Percentiles rank a stretch among this genome's conserved stretches.
Evolutionary conservation across 768 basidiomycete species (phyloP).

Genomic region (Boletus rubescentipes): DNA sequence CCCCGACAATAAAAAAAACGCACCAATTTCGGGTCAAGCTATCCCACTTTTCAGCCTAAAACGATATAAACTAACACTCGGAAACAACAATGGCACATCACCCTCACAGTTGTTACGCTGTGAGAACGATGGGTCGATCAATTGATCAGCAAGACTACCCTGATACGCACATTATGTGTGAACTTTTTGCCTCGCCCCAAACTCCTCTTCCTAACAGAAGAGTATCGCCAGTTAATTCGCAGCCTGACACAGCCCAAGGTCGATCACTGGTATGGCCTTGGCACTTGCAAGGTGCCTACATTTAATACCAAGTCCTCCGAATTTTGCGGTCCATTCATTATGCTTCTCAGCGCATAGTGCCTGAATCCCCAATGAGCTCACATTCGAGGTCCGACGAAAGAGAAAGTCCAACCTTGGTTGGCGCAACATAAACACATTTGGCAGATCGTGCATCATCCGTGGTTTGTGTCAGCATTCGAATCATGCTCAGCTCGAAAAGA

Average conservation of each 20-base stretch:
- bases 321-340: conserved; percentile 83
- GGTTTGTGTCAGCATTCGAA: conserved; percentile 61
- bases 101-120: conserved; percentile 75
- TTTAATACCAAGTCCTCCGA: conserved; percentile 70
- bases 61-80: background rate
- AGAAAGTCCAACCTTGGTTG: conserved; percentile 65
- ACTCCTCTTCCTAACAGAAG: conserved; percentile 59
- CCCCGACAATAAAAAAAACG: conserved; percentile 25
- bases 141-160: background rate
- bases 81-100: background rate
- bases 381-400: background rate
- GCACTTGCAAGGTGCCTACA: conserved; percentile 44
- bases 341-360: conserved; percentile 85
- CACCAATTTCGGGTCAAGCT: conserved; percentile 90
- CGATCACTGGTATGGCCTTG: background rate
- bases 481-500: conserved; percentile 88
- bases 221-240: conserved; percentile 92
- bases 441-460: conserved; percentile 31
- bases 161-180: conserved; percentile 72
- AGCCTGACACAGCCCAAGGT: conserved; percentile 47
- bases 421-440: conserved; percentile 91
- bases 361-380: conserved; percentile 36
- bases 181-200: conserved; percentile 72
- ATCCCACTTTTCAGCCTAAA: conserved; percentile 94
- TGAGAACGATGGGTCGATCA: conserved; percentile 1